Evolutionary conservation across 192 early-diverging fungal genomes (phyloP).

Genomic region (Dissophora ornata): DNA sequence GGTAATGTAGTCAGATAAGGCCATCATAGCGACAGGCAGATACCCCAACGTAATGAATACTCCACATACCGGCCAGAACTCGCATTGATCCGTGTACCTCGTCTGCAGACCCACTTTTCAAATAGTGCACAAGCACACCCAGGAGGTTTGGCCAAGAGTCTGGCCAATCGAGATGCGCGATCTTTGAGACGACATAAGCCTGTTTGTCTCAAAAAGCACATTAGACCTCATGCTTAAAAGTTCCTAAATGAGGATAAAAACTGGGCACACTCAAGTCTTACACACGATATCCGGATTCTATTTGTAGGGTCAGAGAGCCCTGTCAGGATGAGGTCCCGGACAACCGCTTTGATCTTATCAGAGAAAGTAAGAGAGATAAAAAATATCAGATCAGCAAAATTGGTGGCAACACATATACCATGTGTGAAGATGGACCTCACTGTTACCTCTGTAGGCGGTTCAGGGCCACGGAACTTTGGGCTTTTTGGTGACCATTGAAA

Average conservation of each 20-base stretch:
- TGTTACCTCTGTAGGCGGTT: slow-evolving; percentile 63
- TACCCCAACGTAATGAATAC: too few species aligned
- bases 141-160: slow-evolving; percentile 91
- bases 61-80: slow-evolving; percentile 73
- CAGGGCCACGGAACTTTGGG: slow-evolving; percentile 62
- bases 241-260: background rate
- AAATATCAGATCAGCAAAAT: too few species aligned
- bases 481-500: slow-evolving; percentile 76
- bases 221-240: too few species aligned
- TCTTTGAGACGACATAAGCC: slow-evolving; percentile 86
- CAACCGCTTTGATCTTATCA: slow-evolving; percentile 62
- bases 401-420: too few species aligned
- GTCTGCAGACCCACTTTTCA: slow-evolving; percentile 69
- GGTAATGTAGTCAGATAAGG: too few species aligned
- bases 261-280: slow-evolving; percentile 28
- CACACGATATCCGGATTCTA: slow-evolving; percentile 73
- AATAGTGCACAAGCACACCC: slow-evolving; percentile 70
- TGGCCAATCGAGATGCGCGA: slow-evolving; percentile 92
- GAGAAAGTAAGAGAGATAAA: background rate
- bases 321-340: slow-evolving; percentile 63
- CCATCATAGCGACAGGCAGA: too few species aligned
- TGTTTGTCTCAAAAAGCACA: slow-evolving; percentile 11
- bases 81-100: slow-evolving; percentile 89
- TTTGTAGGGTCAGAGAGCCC: slow-evolving; percentile 67
- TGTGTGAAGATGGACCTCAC: too few species aligned